Conservation (phyloP, 345 rosid genomes). For the Brassica carinata region DNA sequence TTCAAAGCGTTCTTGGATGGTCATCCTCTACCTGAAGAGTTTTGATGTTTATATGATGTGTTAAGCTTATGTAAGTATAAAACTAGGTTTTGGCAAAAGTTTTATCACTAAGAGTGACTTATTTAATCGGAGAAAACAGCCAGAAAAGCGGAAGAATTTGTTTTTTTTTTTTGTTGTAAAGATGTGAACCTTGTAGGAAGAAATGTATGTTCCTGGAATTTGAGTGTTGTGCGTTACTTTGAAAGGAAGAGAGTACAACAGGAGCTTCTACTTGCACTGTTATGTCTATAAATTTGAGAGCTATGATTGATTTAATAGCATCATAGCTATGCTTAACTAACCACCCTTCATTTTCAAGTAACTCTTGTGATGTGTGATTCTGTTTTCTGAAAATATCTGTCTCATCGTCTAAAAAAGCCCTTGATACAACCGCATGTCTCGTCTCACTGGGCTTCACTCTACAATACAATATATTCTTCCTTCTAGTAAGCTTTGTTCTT, state of each 20-base stretch:
- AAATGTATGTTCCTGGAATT: conserved; percentile 26
- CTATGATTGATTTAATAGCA: conserved; percentile 78
- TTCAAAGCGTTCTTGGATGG: conserved; percentile 71
- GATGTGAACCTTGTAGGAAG: conserved; percentile 32
- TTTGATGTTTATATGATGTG: conserved; percentile 44
- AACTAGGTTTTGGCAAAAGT: background rate
- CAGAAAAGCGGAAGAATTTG: background rate
- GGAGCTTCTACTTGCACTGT: conserved; percentile 90
- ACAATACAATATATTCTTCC: background rate
- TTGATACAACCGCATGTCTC: conserved; percentile 53
- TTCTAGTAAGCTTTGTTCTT: too few species aligned
- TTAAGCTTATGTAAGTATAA: conserved; percentile 3
- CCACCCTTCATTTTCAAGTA: conserved; percentile 26
- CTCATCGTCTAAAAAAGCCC: conserved; percentile 34
- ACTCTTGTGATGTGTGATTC: conserved; percentile 13
- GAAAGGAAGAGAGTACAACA: conserved; percentile 38
- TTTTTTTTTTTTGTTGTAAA: conserved; percentile 21
- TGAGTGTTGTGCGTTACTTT: conserved; percentile 18
- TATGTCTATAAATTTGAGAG: conserved; percentile 67
- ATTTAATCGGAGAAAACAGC: background rate
- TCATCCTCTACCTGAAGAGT: conserved; percentile 69
- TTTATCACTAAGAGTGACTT: background rate
- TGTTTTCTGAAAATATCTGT: background rate
- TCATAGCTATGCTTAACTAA: background rate
- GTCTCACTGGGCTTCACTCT: conserved; percentile 58